Conservation (phyloP, 1,284 basidiomycete species). For the Neonothopanus nambi region DNA sequence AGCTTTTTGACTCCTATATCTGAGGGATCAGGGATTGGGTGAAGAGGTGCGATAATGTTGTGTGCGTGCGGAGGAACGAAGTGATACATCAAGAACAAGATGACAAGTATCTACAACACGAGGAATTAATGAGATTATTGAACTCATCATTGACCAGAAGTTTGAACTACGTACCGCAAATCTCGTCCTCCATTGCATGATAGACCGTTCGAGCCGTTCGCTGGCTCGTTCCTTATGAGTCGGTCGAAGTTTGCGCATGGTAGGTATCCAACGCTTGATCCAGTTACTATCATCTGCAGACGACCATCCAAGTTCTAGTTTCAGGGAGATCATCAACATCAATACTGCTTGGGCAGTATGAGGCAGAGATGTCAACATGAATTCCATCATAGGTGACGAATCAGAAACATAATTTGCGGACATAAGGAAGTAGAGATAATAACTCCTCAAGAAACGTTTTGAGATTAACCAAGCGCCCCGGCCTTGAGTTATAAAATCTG, state of each 20-base stretch:
- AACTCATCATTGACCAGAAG: not conserved
- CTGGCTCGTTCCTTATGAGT: conserved; percentile 6
- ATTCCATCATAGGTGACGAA: not conserved
- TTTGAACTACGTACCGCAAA: conserved; percentile 3
- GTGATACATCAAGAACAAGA: conserved; percentile 1
- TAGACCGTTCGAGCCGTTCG: conserved; percentile 2
- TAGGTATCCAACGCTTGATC: not conserved
- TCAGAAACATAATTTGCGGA: too few species aligned
- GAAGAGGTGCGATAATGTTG: not conserved
- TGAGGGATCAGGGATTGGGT: not conserved
- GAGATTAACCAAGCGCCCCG: not conserved
- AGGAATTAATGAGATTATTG: not conserved
- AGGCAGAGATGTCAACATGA: not conserved
- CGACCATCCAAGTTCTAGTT: conserved; percentile 4
- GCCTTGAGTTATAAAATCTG: conserved; percentile 1
- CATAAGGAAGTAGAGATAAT: not conserved
- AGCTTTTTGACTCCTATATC: conserved; percentile 1
- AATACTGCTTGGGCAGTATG: not conserved
- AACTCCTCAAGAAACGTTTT: not conserved
- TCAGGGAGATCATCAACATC: conserved; percentile 3
- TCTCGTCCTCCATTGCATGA: not conserved
- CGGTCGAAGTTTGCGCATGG: not conserved
- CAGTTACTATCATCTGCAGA: not conserved
- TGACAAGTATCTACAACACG: not conserved
- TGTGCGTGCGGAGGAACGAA: not conserved